phyloP scores from a whole-genome alignment of 306 rosid genomes.

The Cotoneaster glaucophyllus region DNA sequence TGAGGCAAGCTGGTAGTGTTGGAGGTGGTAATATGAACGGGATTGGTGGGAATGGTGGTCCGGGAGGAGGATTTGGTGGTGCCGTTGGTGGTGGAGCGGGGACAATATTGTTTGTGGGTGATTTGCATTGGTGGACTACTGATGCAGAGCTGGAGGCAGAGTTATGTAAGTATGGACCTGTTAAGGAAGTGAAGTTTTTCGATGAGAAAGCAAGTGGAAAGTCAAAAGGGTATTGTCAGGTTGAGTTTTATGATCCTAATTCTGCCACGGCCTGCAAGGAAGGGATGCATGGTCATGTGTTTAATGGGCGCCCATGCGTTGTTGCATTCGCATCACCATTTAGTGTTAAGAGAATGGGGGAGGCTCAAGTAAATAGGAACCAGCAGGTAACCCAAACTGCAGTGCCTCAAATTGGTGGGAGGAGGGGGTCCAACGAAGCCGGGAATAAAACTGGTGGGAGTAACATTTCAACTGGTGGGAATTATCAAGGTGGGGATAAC shows the following conservation, averaged over 20 bases:
- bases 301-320: constrained; percentile 87
- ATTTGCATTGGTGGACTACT: constrained; percentile 98
- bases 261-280: constrained; percentile 82
- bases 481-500: constrained; percentile 87
- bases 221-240: constrained; percentile 96
- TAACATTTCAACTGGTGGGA: constrained; percentile 70
- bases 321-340: constrained; percentile 81
- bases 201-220: constrained; percentile 99
- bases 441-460: constrained; percentile 59
- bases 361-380: constrained; percentile 74
- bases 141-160: constrained; percentile 86
- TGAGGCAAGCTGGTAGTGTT: constrained; percentile 47
- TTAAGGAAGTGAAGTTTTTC: constrained; percentile 86
- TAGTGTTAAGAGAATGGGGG: constrained; percentile 93
- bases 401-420: constrained; percentile 28
- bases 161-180: constrained; percentile 73
- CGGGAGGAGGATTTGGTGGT: constrained; percentile 18
- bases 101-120: constrained; percentile 84
- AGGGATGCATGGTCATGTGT: constrained; percentile 74
- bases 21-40: constrained; percentile 33
- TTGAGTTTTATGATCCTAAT: constrained; percentile 67
- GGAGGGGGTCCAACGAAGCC: constrained; percentile 67
- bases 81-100: constrained; percentile 49
- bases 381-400: constrained; percentile 57
- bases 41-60: constrained; percentile 27